phyloP scores from a whole-genome alignment of 192 early-diverging fungal genomes.

The Coemansia sp. region DNA sequence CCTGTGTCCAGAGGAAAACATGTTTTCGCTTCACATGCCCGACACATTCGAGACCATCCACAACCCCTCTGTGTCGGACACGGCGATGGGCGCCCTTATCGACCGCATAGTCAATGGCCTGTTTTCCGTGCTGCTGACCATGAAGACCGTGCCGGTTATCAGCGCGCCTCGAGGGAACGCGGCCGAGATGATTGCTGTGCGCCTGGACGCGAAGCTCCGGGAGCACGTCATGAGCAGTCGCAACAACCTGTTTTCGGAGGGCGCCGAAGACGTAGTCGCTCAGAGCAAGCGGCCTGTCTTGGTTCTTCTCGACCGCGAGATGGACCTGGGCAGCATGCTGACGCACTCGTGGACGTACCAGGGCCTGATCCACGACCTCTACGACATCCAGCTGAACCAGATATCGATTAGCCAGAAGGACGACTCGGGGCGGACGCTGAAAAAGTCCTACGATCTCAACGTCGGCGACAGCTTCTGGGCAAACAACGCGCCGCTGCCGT shows the following conservation, averaged over 20 bases:
- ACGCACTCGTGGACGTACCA: constrained; percentile 98
- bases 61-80: constrained; percentile 77
- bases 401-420: constrained; percentile 59
- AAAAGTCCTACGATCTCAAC: constrained; percentile 85
- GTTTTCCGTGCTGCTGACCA: constrained; percentile 89
- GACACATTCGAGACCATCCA: constrained; percentile 80
- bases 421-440: constrained; percentile 61
- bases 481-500: constrained; percentile 86
- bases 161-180: constrained; percentile 87
- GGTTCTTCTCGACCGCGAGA: constrained; percentile 85
- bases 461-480: constrained; percentile 91
- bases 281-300: constrained; percentile 72
- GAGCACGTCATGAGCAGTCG: constrained; percentile 89
- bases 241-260: constrained; percentile 77
- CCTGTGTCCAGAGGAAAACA: constrained; percentile 82
- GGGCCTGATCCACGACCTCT: constrained; percentile 91
- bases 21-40: constrained; percentile 88
- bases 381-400: constrained; percentile 89
- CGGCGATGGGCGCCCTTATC: constrained; percentile 72
- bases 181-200: constrained; percentile 88
- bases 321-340: constrained; percentile 90
- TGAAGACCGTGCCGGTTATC: constrained; percentile 87
- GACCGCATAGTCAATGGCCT: constrained; percentile 76
- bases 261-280: constrained; percentile 39
- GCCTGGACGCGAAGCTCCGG: constrained; percentile 83